Evolutionary conservation across 164 flowering plant species (phyloP).

Genomic region (Amborella trichopoda): DNA sequence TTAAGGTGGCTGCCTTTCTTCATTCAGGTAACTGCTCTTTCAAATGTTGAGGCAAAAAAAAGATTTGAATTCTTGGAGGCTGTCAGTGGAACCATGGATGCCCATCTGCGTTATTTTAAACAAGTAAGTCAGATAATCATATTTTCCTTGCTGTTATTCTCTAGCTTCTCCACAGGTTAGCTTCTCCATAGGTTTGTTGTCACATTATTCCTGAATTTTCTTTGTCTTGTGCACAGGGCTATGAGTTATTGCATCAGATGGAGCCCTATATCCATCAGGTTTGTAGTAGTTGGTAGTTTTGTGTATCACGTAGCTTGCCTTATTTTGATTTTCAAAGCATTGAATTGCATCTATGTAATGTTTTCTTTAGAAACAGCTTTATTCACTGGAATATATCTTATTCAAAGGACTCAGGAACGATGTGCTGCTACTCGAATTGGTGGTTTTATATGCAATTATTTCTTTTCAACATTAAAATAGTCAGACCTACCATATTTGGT

Average conservation of each 20-base stretch:
- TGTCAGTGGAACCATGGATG: constrained; percentile 94
- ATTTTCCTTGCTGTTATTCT: background rate
- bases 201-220: background rate
- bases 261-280: constrained; percentile 98
- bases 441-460: too few relatives aligned
- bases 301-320: background rate
- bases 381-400: too few relatives aligned
- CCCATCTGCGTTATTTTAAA: constrained; percentile 93
- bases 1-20: background rate
- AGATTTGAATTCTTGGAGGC: constrained; percentile 97
- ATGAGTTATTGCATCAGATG: constrained; percentile 96
- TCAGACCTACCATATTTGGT: too few relatives aligned
- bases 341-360: too few relatives aligned
- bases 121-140: constrained; percentile 35
- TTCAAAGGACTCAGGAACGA: too few relatives aligned
- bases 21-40: constrained; percentile 72
- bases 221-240: constrained; percentile 45
- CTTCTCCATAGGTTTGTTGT: too few relatives aligned
- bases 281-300: constrained; percentile 2
- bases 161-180: too few relatives aligned
- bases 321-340: too few relatives aligned
- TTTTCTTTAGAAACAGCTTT: too few relatives aligned
- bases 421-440: too few relatives aligned
- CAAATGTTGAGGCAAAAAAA: constrained; percentile 86
- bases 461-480: too few relatives aligned